phyloP scores from a whole-genome alignment of 1,284 basidiomycete species.

The Cutaneotrichosporon daszewskae region DNA sequence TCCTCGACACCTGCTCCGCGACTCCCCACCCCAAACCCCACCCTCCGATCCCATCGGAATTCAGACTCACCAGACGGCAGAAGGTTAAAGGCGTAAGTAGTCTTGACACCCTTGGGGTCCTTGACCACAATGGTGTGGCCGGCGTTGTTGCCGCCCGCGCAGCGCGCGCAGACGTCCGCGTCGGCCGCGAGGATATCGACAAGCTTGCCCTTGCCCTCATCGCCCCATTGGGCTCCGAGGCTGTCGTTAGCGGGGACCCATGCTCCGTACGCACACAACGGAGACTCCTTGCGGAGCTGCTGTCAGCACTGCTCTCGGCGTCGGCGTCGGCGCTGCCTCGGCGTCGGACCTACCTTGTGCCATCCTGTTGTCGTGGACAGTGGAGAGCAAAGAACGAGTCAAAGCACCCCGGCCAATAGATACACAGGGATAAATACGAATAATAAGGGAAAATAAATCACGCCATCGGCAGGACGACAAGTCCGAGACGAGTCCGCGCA shows the following conservation, averaged over 20 bases:
- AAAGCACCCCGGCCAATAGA: too few relatives aligned
- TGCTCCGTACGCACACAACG: constrained; percentile 17
- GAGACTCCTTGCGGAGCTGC: constrained; percentile 18
- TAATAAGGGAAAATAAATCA: constrained; percentile 15
- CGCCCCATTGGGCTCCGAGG: constrained; percentile 88
- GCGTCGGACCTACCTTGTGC: constrained; percentile 5
- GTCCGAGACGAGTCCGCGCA: neutral
- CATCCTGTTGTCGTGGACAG: too few relatives aligned
- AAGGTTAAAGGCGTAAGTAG: constrained; percentile 92
- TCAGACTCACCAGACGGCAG: constrained; percentile 74
- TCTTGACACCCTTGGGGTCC: constrained; percentile 59
- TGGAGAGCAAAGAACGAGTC: too few relatives aligned
- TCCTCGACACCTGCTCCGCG: too few relatives aligned
- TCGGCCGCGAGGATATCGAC: constrained; percentile 86
- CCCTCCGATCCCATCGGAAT: neutral
- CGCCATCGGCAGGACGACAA: constrained; percentile 5
- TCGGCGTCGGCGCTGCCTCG: too few relatives aligned
- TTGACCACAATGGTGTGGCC: constrained; percentile 96
- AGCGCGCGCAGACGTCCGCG: constrained; percentile 88
- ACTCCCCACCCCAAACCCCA: too few relatives aligned
- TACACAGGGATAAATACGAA: too few relatives aligned
- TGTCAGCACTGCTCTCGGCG: too few relatives aligned
- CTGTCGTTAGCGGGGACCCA: constrained; percentile 17
- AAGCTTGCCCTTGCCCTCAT: constrained; percentile 93
- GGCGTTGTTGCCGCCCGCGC: constrained; percentile 97